phyloP scores from a whole-genome alignment of 192 early-diverging fungal species.

The Rhizoclosmatium sp. region DNA sequence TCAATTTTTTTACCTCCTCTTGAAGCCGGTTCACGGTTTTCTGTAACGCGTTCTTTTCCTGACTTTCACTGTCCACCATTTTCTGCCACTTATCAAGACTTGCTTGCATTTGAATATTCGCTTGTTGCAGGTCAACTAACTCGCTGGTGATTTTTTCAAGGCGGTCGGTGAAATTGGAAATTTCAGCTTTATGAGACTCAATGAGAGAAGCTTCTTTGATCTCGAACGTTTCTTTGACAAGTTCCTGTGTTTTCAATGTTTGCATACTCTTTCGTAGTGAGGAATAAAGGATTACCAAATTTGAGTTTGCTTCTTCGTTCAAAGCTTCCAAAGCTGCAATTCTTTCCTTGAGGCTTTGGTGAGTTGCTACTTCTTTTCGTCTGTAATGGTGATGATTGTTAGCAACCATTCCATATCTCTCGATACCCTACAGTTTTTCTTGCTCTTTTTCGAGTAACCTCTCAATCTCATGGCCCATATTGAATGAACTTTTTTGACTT shows the following conservation, averaged over 20 bases:
- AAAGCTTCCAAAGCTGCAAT: not conserved
- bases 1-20: not conserved
- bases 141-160: not conserved
- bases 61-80: not conserved
- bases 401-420: no score
- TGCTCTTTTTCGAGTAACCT: conserved; percentile 20
- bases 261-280: no score
- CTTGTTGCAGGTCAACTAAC: not conserved
- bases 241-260: not conserved
- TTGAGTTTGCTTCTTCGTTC: not conserved
- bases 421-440: conserved; percentile 20
- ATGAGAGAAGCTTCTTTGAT: not conserved
- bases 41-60: not conserved
- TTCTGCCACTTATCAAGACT: not conserved
- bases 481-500: conserved; percentile 31
- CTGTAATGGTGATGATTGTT: not conserved
- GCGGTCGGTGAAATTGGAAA: not conserved
- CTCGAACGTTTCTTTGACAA: not conserved
- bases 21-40: not conserved
- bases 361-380: not conserved
- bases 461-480: conserved; percentile 27
- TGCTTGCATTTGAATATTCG: not conserved
- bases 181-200: not conserved
- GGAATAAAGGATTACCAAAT: not conserved
- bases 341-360: not conserved